Percentiles rank a stretch among this genome's conserved stretches.
These are phyloP conservation scores for Colletotrichum theobromicola DNA, from an alignment of 2,329 filamentous ascomycete species.

Conservation along the genomic window DNA sequence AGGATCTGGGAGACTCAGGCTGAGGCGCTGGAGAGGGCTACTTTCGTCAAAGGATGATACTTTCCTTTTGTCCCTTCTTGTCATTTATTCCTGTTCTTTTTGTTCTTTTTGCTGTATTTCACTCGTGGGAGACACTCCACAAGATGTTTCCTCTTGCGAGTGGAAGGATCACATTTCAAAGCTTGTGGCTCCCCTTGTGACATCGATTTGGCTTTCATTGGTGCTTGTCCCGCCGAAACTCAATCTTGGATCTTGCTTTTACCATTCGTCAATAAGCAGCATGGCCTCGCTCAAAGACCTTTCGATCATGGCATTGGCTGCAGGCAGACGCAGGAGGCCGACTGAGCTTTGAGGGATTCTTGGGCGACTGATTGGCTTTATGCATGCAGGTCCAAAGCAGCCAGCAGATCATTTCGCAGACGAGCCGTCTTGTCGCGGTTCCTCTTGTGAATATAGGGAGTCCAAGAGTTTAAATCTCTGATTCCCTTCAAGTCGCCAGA, in stretches of 20 bases:
- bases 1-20: neutral
- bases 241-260: neutral
- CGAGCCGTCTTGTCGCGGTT: neutral
- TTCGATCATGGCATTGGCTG: neutral
- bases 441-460: neutral
- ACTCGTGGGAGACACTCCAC: too few species aligned
- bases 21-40: neutral
- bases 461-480: neutral
- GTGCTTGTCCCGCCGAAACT: neutral
- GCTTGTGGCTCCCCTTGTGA: neutral
- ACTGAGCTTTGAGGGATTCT: neutral
- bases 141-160: neutral
- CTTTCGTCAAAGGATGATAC: neutral
- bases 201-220: neutral
- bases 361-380: neutral
- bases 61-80: neutral
- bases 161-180: neutral
- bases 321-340: neutral
- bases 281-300: neutral
- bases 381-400: neutral
- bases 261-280: neutral
- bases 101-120: neutral
- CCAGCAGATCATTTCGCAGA: neutral
- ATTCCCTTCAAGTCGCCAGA: neutral
- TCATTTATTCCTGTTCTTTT: neutral